A percentile compares a stretch with the other conserved stretches of the same genome.
Evolutionary conservation across 305 asterid genomes (phyloP).

Genomic region (Fraxinus dipetala): DNA sequence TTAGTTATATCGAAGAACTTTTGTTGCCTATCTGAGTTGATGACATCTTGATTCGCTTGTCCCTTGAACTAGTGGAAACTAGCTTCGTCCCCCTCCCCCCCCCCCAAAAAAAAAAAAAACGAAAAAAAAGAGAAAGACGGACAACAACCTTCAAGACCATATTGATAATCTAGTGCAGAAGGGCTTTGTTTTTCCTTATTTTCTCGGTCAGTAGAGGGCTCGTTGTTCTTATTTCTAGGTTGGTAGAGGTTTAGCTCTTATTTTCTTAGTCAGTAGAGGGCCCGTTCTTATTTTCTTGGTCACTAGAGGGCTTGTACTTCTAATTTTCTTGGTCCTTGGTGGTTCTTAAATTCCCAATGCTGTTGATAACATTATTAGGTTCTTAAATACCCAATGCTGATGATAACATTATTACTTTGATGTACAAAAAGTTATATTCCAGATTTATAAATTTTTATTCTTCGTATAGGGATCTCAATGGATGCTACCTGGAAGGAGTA

Average conservation of each 20-base stretch:
- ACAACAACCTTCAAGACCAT: neutral
- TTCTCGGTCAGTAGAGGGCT: neutral
- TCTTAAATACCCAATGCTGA: neutral
- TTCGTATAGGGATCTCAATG: slow-evolving; percentile 66
- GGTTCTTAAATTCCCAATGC: neutral
- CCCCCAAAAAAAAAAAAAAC: neutral
- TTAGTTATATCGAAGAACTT: neutral
- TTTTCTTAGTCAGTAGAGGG: neutral
- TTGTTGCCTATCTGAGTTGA: neutral
- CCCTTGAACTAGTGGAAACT: neutral
- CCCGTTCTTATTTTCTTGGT: neutral
- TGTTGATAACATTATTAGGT: neutral
- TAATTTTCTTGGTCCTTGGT: neutral
- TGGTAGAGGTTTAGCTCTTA: neutral
- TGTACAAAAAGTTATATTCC: slow-evolving; percentile 1
- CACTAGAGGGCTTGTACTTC: neutral
- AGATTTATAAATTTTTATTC: slow-evolving; percentile 11
- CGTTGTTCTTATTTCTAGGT: neutral
- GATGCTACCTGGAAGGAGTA: slow-evolving; percentile 63
- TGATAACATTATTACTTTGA: neutral
- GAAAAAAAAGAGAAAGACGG: neutral
- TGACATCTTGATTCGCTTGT: neutral
- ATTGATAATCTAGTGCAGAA: neutral
- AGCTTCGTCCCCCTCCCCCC: neutral
- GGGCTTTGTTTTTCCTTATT: neutral